Conservation (phyloP, 2,329 filamentous ascomycete genomes). For the Hypomyces perniciosus region DNA sequence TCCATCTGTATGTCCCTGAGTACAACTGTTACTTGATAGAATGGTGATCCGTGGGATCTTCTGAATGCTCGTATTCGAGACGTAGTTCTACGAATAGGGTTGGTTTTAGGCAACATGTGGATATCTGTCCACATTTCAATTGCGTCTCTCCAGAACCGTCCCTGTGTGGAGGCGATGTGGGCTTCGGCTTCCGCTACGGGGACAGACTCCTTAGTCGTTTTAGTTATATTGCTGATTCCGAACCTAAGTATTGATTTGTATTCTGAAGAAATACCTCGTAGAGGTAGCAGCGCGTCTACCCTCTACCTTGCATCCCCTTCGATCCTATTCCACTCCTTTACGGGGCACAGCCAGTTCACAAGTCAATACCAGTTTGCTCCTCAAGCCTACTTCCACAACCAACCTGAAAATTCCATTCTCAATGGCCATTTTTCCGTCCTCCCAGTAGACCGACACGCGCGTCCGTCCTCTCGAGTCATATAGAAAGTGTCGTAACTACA, state of each 20-base stretch:
- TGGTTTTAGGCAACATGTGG: too few relatives aligned
- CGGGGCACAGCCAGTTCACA: background rate
- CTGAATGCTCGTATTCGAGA: too few relatives aligned
- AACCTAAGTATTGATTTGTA: background rate
- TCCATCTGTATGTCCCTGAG: background rate
- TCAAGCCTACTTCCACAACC: background rate
- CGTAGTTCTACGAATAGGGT: too few relatives aligned
- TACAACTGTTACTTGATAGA: too few relatives aligned
- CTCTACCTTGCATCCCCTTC: background rate
- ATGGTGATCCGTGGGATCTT: background rate
- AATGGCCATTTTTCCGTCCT: background rate
- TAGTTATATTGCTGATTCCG: constrained; percentile 10
- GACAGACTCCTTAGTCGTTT: constrained; percentile 11
- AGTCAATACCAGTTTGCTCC: background rate
- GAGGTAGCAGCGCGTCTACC: too few relatives aligned
- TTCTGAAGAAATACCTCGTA: too few relatives aligned
- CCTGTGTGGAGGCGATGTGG: too few relatives aligned
- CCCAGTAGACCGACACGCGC: background rate
- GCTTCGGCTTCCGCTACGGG: too few relatives aligned
- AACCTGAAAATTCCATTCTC: background rate
- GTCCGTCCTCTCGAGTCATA: background rate
- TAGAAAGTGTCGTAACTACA: background rate
- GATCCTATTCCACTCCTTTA: background rate
- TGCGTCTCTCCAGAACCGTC: too few relatives aligned
- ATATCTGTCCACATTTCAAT: too few relatives aligned